phyloP scores from a whole-genome alignment of 768 basidiomycete species.

The Phanerochaete carnosa region DNA sequence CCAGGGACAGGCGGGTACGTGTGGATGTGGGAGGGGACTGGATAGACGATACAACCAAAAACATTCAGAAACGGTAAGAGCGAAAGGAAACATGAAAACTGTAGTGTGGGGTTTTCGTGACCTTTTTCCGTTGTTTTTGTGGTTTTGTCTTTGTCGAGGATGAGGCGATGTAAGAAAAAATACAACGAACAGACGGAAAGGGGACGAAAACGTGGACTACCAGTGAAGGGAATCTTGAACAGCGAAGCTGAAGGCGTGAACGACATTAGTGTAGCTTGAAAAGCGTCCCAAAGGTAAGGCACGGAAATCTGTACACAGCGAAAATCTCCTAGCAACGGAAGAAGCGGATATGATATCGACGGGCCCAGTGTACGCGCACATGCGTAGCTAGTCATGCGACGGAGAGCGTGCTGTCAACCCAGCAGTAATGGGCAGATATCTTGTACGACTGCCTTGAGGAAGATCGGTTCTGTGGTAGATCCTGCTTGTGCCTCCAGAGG shows the following conservation, averaged over 20 bases:
- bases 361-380: not conserved
- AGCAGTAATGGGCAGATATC: not conserved
- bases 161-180: constrained; percentile 36
- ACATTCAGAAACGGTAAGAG: constrained; percentile 16
- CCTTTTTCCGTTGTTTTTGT: constrained; percentile 47
- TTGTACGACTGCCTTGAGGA: not conserved
- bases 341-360: constrained; percentile 16
- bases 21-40: constrained; percentile 22
- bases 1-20: constrained; percentile 15
- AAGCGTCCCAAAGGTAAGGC: constrained; percentile 34
- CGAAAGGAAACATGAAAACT: constrained; percentile 20
- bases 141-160: constrained; percentile 24
- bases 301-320: constrained; percentile 34
- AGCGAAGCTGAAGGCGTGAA: constrained; percentile 26
- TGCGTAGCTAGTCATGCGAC: not conserved
- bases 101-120: constrained; percentile 32
- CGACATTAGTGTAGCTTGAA: constrained; percentile 31
- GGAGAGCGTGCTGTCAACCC: constrained; percentile 15
- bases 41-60: constrained; percentile 17
- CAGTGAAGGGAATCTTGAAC: constrained; percentile 1
- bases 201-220: constrained; percentile 10
- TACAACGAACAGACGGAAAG: constrained; percentile 21
- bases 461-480: not conserved
- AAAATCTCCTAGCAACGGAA: constrained; percentile 12
- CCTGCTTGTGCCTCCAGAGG: not conserved